Conservation (phyloP, 1,139 yeast species). For the Suhomyces anneliseae region DNA sequence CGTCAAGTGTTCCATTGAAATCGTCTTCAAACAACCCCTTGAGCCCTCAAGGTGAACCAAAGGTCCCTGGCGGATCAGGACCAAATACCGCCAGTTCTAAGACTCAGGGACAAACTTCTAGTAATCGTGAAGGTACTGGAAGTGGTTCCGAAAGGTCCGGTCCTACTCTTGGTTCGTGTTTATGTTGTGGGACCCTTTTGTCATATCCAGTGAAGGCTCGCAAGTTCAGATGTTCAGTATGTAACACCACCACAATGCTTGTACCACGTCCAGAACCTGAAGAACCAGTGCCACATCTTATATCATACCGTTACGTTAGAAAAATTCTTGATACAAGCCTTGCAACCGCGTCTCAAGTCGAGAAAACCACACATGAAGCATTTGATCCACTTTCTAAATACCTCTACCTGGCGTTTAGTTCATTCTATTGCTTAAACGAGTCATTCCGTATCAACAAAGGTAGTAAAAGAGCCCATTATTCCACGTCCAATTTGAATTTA, state of each 20-base stretch:
- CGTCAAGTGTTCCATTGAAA: not conserved
- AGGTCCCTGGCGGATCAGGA: not conserved
- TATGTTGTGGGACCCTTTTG: constrained; percentile 63
- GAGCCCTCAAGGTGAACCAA: constrained; percentile 1
- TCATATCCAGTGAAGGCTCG: constrained; percentile 45
- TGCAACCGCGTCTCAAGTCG: constrained; percentile 10
- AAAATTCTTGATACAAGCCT: constrained; percentile 32
- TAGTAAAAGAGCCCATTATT: constrained; percentile 29
- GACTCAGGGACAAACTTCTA: not conserved
- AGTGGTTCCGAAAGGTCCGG: not conserved
- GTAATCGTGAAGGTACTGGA: not conserved
- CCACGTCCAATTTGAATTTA: constrained; percentile 48
- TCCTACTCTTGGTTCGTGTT: constrained; percentile 2
- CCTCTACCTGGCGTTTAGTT: constrained; percentile 42
- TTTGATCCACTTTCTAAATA: constrained; percentile 53
- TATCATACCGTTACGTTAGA: constrained; percentile 30
- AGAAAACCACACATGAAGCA: constrained; percentile 30
- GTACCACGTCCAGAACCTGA: constrained; percentile 10
- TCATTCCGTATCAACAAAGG: constrained; percentile 43
- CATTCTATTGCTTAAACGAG: constrained; percentile 40
- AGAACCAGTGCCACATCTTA: constrained; percentile 15
- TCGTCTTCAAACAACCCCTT: not conserved
- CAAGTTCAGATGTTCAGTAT: constrained; percentile 58
- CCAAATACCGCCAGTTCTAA: not conserved
- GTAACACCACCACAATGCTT: constrained; percentile 51